A percentile compares a stretch with the other conserved stretches of the same genome.
Evolutionary conservation across 1,139 yeast genomes (phyloP).

Genomic region (Protomyces arabidopsidicola): DNA sequence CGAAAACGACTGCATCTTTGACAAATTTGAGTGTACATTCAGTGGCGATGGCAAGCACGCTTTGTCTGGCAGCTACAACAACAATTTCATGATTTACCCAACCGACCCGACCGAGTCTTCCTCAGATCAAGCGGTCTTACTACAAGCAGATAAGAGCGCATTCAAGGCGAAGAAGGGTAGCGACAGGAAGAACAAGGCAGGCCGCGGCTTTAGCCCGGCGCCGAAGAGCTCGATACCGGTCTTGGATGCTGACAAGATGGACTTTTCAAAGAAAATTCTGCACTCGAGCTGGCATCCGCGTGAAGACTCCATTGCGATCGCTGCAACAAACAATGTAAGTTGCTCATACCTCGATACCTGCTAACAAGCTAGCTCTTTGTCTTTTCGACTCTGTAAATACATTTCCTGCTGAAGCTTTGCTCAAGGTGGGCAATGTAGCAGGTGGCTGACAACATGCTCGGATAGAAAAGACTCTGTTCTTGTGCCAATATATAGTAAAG

Average conservation of each 20-base stretch:
- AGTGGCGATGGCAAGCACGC: slow-evolving; percentile 88
- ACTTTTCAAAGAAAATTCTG: slow-evolving; percentile 88
- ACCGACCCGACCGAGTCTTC: slow-evolving; percentile 49
- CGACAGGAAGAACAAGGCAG: slow-evolving; percentile 25
- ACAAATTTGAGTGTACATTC: slow-evolving; percentile 94
- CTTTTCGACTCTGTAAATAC: slow-evolving; percentile 40
- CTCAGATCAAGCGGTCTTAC: slow-evolving; percentile 68
- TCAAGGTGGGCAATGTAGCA: neutral
- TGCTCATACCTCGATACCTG: slow-evolving; percentile 35
- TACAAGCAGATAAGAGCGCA: slow-evolving; percentile 97
- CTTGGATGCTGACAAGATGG: slow-evolving; percentile 67
- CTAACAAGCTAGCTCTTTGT: slow-evolving; percentile 39
- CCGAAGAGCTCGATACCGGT: slow-evolving; percentile 33
- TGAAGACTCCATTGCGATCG: slow-evolving; percentile 95
- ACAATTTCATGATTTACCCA: slow-evolving; percentile 95
- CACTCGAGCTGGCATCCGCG: slow-evolving; percentile 98
- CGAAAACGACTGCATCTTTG: slow-evolving; percentile 97
- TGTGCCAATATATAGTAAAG: neutral
- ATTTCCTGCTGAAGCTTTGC: neutral
- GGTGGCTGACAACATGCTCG: neutral
- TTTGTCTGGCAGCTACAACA: slow-evolving; percentile 96
- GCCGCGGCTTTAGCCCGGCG: slow-evolving; percentile 24
- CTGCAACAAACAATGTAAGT: slow-evolving; percentile 92
- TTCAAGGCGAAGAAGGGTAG: slow-evolving; percentile 72
- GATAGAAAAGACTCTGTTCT: neutral